Base-by-base conservation (phyloP, 139 green algal species). In the Coelastrella sp. region DNA sequence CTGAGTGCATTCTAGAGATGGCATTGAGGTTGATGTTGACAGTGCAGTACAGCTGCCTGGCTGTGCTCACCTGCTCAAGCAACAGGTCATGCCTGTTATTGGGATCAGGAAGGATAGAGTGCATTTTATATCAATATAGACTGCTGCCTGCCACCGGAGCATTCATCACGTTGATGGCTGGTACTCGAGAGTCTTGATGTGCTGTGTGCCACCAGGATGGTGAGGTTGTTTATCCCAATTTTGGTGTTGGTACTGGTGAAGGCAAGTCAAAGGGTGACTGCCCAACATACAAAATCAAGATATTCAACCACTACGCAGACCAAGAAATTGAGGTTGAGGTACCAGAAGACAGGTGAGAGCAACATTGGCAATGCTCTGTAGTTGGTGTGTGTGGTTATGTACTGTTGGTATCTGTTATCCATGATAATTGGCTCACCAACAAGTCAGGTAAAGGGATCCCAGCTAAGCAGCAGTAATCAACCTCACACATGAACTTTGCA, bases 291-390 rank as follows among this genome's bases (percentile, higher is more conserved):
- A 96, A 92, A 66, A 94, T 99, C 24, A 95, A 91, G 35, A 99
- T 99, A 86, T 82, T 93, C 80, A 97, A 99, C 93, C 93, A 96
- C 72, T 95, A 95, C 73, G 88, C 84, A 0, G 91, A 94, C 57
- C 91, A 98, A 87, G 93, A 94, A 49, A 58, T 99, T 17, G 95
- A 98, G 82, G 95, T 99, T 73, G 94, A 98, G 57, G 95, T 98
- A 11, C 96, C 96, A 24, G 95, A 99, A 89, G 97, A 99, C 93
- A 95, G 97, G 96, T 97, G 87, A 35, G 65, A 11, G 49, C 74
- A 91, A 22, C 49, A 89, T 20, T 49, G 11, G 11, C 35, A 49
- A 58, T 58, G 74, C 74, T n/a, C 24, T 80, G 79, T 22, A 75
- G 60, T 6, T 60, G 81, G 22, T 66, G 78, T 3, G 20, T 78